Conservation (phyloP, 257 asterid genomes). For the Nicotiana benthamiana region DNA sequence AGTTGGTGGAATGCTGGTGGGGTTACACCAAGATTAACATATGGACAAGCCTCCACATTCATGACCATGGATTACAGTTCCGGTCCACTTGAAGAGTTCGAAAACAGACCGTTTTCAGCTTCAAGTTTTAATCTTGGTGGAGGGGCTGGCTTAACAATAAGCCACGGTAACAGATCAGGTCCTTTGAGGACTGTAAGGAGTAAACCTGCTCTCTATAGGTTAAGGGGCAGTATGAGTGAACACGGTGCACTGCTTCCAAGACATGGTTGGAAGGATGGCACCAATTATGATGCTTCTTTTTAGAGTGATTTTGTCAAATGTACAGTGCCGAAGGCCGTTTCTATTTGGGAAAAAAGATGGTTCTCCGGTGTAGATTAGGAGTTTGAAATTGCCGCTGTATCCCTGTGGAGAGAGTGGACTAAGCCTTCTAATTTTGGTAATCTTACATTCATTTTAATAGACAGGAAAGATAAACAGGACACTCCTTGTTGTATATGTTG, state of each 20-base stretch:
- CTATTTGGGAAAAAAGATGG: conserved; percentile 20
- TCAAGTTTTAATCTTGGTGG: conserved; percentile 38
- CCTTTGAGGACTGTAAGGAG: conserved; percentile 67
- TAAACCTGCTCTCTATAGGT: conserved; percentile 54
- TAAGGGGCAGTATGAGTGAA: conserved; percentile 81
- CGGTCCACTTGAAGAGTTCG: conserved; percentile 69
- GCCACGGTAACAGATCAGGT: conserved; percentile 76
- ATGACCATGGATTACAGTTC: conserved; percentile 96
- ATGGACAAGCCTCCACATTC: conserved; percentile 69
- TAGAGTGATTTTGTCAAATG: conserved; percentile 41
- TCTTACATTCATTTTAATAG: conserved; percentile 24
- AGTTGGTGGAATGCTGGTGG: conserved; percentile 97
- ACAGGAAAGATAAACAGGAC: conserved; percentile 18
- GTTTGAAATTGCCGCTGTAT: conserved; percentile 20
- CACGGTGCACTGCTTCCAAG: conserved; percentile 44
- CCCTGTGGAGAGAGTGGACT: conserved; percentile 6
- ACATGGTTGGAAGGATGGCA: conserved; percentile 51
- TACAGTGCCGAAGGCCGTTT: conserved; percentile 51
- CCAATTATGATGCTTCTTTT: conserved; percentile 56
- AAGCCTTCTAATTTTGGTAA: conserved; percentile 55
- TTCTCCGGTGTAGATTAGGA: conserved; percentile 37
- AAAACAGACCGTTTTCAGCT: conserved; percentile 52
- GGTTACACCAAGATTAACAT: conserved; percentile 48
- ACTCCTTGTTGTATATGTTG: conserved; percentile 27
- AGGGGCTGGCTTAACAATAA: conserved; percentile 35